phyloP scores from a whole-genome alignment of 768 basidiomycete species.

The Podaxis sp. region DNA sequence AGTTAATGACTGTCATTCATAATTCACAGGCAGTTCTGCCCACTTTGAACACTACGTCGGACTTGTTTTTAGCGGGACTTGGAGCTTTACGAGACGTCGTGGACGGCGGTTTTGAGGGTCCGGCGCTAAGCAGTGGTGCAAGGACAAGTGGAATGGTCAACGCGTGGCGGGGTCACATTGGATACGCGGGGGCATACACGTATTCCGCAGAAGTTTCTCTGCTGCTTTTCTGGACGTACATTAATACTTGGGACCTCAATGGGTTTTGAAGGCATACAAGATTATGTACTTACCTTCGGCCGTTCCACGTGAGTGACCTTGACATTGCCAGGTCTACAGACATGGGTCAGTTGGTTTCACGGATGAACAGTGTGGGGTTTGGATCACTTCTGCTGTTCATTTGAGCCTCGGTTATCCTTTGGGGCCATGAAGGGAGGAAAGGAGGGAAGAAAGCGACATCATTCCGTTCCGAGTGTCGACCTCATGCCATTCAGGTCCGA shows the following conservation, averaged over 20 bases:
- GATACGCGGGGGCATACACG: constrained; percentile 1
- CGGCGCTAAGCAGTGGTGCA: not conserved
- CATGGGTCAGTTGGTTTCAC: not conserved
- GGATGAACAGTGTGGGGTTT: not conserved
- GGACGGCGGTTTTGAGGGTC: constrained; percentile 2
- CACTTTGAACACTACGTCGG: constrained; percentile 11
- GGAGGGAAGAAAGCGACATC: not conserved
- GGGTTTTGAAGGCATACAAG: not conserved
- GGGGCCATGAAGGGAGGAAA: constrained; percentile 7
- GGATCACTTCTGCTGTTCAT: not conserved
- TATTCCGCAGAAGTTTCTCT: constrained; percentile 4
- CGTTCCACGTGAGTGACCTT: constrained; percentile 10
- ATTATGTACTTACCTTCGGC: not conserved
- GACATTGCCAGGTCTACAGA: not conserved
- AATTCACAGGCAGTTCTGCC: not conserved
- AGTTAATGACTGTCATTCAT: not conserved
- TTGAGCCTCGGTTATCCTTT: not conserved
- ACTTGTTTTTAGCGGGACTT: not conserved
- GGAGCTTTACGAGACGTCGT: not conserved
- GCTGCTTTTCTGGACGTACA: not conserved
- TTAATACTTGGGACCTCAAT: not conserved
- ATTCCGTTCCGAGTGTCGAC: not conserved
- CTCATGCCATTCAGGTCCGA: constrained; percentile 2
- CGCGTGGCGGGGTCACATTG: not conserved
- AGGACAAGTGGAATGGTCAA: not conserved